Percentiles rank a stretch among this genome's conserved stretches.
These are phyloP conservation scores for Cytospora piceae DNA, from an alignment of 2,329 filamentous ascomycete genomes.

Conservation along the genomic window DNA sequence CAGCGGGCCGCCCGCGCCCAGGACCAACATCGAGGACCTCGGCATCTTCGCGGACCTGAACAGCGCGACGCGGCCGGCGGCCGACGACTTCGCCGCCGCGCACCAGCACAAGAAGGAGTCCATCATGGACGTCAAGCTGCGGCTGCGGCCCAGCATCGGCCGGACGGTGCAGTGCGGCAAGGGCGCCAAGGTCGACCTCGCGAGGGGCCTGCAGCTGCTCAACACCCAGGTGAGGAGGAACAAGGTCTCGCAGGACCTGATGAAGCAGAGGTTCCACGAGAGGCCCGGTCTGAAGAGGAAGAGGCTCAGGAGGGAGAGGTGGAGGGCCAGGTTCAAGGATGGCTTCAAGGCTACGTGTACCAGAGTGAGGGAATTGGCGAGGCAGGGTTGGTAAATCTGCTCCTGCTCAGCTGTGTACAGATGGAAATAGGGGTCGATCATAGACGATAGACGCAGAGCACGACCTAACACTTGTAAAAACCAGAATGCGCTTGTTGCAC, in stretches of 20 bases:
- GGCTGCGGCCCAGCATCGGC: conserved; percentile 48
- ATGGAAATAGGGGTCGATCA: background rate
- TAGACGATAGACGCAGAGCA: background rate
- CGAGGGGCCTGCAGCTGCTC: conserved; percentile 50
- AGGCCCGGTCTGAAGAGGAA: conserved; percentile 77
- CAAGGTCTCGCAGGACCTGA: conserved; percentile 58
- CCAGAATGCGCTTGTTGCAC: background rate
- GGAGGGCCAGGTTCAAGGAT: conserved; percentile 68
- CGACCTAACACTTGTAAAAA: background rate
- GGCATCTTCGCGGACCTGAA: conserved; percentile 32
- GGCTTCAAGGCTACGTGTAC: conserved; percentile 68
- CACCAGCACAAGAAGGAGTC: conserved; percentile 27
- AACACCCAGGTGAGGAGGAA: conserved; percentile 53
- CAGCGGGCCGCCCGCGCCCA: background rate
- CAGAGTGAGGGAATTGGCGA: conserved; percentile 70
- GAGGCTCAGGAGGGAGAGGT: conserved; percentile 70
- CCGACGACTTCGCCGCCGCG: conserved; percentile 35
- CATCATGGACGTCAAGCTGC: conserved; percentile 37
- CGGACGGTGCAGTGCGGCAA: conserved; percentile 47
- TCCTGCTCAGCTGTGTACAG: background rate
- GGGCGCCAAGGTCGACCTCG: conserved; percentile 47
- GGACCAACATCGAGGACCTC: conserved; percentile 32
- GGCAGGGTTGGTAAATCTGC: conserved; percentile 72
- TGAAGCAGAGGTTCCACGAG: conserved; percentile 72
- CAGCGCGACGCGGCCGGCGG: conserved; percentile 33